Conservation (phyloP, 192 early-diverging fungal species). For the Mortierella alpina region DNA sequence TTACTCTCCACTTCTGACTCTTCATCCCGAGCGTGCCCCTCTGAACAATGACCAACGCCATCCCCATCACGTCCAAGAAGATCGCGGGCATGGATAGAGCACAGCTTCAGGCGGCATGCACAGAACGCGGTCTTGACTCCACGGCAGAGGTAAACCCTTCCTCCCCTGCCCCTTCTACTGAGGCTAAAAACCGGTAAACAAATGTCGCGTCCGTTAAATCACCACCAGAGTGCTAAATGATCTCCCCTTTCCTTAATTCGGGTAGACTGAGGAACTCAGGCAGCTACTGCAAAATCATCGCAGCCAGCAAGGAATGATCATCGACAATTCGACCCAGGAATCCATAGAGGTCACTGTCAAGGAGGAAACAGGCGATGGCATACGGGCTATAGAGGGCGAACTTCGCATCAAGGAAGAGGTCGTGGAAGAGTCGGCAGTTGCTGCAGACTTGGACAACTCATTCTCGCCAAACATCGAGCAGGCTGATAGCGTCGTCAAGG, state of each 20-base stretch:
- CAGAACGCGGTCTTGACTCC: constrained; percentile 37
- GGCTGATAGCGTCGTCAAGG: constrained; percentile 7
- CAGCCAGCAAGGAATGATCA: not conserved
- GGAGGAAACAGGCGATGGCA: not conserved
- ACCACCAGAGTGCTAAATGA: not conserved
- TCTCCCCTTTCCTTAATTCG: not conserved
- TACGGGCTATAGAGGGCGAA: not conserved
- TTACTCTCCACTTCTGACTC: too few species aligned
- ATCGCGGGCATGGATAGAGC: constrained; percentile 17
- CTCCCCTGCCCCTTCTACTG: not conserved
- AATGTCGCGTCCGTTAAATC: not conserved
- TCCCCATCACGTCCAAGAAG: not conserved
- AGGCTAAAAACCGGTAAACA: too few species aligned
- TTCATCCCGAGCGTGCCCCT: not conserved
- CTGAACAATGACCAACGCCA: not conserved
- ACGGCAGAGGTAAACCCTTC: constrained; percentile 19
- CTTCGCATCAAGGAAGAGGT: constrained; percentile 5
- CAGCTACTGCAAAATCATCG: constrained; percentile 7
- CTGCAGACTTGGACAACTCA: not conserved
- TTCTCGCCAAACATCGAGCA: constrained; percentile 6
- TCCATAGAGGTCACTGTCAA: not conserved
- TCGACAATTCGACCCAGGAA: not conserved
- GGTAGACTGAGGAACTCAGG: constrained; percentile 21
- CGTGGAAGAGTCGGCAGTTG: not conserved
- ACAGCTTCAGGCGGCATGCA: constrained; percentile 47